These are phyloP conservation scores for Fusarium cicatricum DNA, from an alignment of 2,329 filamentous ascomycete genomes.

Conservation along the genomic window DNA sequence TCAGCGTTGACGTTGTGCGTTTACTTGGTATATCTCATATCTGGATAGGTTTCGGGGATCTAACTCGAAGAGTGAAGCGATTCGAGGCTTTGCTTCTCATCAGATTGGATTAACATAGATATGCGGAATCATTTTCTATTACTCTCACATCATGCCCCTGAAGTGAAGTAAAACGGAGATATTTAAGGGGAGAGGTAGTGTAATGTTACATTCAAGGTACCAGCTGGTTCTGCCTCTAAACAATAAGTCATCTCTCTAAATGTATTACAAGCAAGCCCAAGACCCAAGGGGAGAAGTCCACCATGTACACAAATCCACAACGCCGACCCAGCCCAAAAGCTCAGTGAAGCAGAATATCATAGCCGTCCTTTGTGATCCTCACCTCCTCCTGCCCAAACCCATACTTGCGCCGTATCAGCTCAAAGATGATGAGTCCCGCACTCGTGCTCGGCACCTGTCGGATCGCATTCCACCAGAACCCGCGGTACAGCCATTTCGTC, in stretches of 20 bases:
- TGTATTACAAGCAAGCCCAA: background rate
- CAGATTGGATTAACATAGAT: too few relatives aligned
- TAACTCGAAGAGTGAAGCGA: too few relatives aligned
- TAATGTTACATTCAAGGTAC: background rate
- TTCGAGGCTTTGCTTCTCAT: too few relatives aligned
- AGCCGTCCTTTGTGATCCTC: conserved; percentile 72
- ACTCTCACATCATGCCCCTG: too few relatives aligned
- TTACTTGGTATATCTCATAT: too few relatives aligned
- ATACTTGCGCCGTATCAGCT: conserved; percentile 77
- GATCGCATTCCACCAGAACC: conserved; percentile 76
- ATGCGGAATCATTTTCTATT: too few relatives aligned
- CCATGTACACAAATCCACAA: conserved; percentile 2
- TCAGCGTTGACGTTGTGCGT: too few relatives aligned
- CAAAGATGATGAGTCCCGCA: conserved; percentile 80
- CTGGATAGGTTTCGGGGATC: too few relatives aligned
- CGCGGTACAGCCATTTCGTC: conserved; percentile 71
- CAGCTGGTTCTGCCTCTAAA: conserved; percentile 6
- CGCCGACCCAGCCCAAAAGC: conserved; percentile 16
- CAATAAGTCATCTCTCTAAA: background rate
- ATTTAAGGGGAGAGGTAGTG: background rate
- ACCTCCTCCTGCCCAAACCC: conserved; percentile 68
- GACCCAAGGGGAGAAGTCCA: conserved; percentile 32
- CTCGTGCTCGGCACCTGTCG: conserved; percentile 80
- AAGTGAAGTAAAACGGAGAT: background rate
- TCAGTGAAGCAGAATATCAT: conserved; percentile 70